These are phyloP conservation scores for Saposhnikovia divaricata DNA, from an alignment of 129 eudicot species.

Conservation along the genomic window DNA sequence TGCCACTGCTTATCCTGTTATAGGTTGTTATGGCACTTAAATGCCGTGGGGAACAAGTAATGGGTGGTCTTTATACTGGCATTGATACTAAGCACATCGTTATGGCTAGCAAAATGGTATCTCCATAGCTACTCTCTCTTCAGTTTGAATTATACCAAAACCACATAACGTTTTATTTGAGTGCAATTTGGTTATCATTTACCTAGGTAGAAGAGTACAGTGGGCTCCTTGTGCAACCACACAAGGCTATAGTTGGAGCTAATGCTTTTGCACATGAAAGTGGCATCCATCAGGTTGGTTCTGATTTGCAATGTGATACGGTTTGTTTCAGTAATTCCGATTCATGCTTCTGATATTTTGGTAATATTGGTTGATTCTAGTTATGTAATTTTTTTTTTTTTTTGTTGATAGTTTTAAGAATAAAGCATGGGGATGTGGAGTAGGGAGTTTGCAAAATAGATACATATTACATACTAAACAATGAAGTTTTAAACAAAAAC, in stretches of 20 bases:
- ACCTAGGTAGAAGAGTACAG: constrained; percentile 82
- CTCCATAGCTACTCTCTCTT: background rate
- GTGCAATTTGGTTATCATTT: background rate
- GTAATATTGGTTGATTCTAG: background rate
- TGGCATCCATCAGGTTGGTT: constrained; percentile 87
- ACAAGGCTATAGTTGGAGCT: constrained; percentile 95
- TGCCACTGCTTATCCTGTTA: constrained; percentile 6
- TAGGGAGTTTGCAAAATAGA: background rate
- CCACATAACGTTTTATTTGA: background rate
- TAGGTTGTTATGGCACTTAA: constrained; percentile 94
- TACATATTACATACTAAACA: background rate
- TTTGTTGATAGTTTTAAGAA: background rate
- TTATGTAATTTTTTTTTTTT: background rate
- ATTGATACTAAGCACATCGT: constrained; percentile 65
- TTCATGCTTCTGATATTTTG: background rate
- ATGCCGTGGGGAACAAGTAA: constrained; percentile 62
- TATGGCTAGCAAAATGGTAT: constrained; percentile 94
- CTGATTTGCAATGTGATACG: background rate
- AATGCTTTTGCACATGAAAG: constrained; percentile 99
- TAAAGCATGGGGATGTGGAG: background rate
- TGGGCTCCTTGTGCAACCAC: constrained; percentile 81
- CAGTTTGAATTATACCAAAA: background rate
- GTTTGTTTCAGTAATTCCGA: background rate
- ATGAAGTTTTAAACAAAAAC: background rate
- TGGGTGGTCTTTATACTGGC: constrained; percentile 80